Evolutionary conservation across 2,329 filamentous ascomycete genomes (phyloP).

Genomic region (Leptographium galeiforme): DNA sequence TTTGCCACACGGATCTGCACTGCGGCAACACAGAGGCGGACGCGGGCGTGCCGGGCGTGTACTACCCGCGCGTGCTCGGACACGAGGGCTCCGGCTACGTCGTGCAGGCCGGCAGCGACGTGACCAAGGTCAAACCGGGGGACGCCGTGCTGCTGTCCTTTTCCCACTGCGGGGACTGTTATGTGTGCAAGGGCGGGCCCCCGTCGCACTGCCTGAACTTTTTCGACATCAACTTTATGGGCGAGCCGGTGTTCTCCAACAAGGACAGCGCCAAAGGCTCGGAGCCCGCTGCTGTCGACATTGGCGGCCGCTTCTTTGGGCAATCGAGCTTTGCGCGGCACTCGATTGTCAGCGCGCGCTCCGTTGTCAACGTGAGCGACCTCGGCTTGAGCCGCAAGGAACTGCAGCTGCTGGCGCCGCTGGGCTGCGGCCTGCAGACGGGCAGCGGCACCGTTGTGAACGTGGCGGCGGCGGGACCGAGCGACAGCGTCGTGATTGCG

Average conservation of each 20-base stretch:
- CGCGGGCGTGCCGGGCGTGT: slow-evolving; percentile 10
- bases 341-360: neutral
- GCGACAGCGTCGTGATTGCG: slow-evolving; percentile 20
- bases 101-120: slow-evolving; percentile 50
- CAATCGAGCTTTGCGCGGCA: slow-evolving; percentile 4
- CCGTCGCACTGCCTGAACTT: slow-evolving; percentile 17
- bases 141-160: slow-evolving; percentile 23
- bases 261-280: neutral
- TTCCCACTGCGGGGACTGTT: slow-evolving; percentile 19
- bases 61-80: slow-evolving; percentile 29
- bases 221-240: slow-evolving; percentile 3
- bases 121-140: slow-evolving; percentile 15
- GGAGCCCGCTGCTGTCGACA: neutral
- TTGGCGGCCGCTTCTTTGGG: slow-evolving; percentile 6
- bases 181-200: slow-evolving; percentile 15
- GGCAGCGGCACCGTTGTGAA: slow-evolving; percentile 28
- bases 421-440: slow-evolving; percentile 29
- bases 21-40: neutral
- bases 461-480: slow-evolving; percentile 12
- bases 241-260: slow-evolving; percentile 1
- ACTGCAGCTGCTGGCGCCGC: slow-evolving; percentile 19
- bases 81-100: slow-evolving; percentile 69
- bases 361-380: slow-evolving; percentile 1
- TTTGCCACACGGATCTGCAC: slow-evolving; percentile 15
- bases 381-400: neutral